Evolutionary conservation across 768 basidiomycete species (phyloP), one percentile per base, ranked within the genome.

Genomic region (Sporobolomyces phaffii): DNA sequence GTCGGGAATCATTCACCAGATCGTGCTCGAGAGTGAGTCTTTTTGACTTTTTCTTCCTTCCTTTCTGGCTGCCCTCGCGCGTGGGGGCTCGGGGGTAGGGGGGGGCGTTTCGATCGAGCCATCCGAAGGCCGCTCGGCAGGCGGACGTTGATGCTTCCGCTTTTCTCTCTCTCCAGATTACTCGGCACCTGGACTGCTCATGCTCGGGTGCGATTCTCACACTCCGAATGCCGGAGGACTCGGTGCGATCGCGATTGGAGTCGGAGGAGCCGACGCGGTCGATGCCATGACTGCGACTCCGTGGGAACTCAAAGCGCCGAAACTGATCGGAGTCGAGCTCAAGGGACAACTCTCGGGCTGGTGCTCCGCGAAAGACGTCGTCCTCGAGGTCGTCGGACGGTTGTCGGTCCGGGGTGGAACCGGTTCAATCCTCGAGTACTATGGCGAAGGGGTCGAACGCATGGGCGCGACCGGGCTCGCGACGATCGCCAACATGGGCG

Each of bases 401-500:
- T 87, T 99, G 68, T 97, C 94, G 18, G 94, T 99, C 83, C 97
- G 98, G 85, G 94, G 94, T 76, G 94, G 94, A 75, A 99, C 94
- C 74, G 94, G 94, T 73, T 92, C 94, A 62, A 97, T 99, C 75
- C 91, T 99, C 73, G 94, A 99, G 78, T 99, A 99, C 82, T 86
- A 82, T 73, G 94, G 94, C 71, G 79, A 91, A 76, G 94, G 94
- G 83, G 88, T 98, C 69, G 88, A 94, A 77, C 91, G 91, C 38
- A 84, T 99, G 67, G 96, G 92, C 52, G 91, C 89, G 84, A 99
- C 94, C 52, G 94, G 94, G 79, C 96, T 98, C 93, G 94, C 91
- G 58, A 98, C 94, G 26, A 94, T 99, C 76, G 97, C 94, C 80
- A 99, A 97, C 85, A 99, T 98, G 94, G 94, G 94, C 83, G 94